phyloP scores from a whole-genome alignment of 2,329 filamentous ascomycete species.

The Paraphoma chrysanthemicola region DNA sequence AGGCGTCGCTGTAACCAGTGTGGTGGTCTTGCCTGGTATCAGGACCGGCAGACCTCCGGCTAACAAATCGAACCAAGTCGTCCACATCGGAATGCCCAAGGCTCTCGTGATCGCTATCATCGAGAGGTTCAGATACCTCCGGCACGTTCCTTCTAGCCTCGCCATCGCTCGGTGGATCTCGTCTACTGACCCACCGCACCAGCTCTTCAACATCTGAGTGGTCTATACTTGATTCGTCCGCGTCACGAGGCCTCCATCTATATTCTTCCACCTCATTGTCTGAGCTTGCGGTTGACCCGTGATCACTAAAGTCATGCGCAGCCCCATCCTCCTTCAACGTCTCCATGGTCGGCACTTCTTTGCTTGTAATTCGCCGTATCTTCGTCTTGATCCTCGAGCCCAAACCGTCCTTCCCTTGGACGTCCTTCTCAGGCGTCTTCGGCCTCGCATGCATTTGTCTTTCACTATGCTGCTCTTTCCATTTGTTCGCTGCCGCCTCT shows the following conservation, averaged over 20 bases:
- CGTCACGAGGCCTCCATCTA: conserved; percentile 11
- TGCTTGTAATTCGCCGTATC: conserved; percentile 38
- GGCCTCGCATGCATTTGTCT: conserved; percentile 33
- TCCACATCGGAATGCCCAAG: conserved; percentile 40
- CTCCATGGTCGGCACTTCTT: conserved; percentile 31
- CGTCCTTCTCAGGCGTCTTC: conserved; percentile 30
- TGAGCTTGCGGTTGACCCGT: conserved; percentile 32
- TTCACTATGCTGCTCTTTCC: conserved; percentile 37
- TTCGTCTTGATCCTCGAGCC: conserved; percentile 32
- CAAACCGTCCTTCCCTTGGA: conserved; percentile 24
- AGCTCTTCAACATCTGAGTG: conserved; percentile 43
- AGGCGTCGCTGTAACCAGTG: conserved; percentile 34
- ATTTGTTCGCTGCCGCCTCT: conserved; percentile 26
- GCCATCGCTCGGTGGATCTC: conserved; percentile 38
- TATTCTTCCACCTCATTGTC: conserved; percentile 23
- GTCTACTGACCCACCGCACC: conserved; percentile 42
- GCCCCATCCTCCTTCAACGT: conserved; percentile 28
- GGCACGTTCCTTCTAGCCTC: conserved; percentile 16
- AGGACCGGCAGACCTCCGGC: conserved; percentile 17
- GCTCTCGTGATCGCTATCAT: conserved; percentile 37
- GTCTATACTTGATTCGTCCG: conserved; percentile 33
- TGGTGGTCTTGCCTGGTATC: conserved; percentile 7
- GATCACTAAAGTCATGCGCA: conserved; percentile 21
- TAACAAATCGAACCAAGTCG: conserved; percentile 37
- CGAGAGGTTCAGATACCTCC: conserved; percentile 6